Evolutionary conservation across 345 rosid genomes (phyloP), one percentile per base, ranked within the genome.

Genomic region (Aquilaria malaccensis): DNA sequence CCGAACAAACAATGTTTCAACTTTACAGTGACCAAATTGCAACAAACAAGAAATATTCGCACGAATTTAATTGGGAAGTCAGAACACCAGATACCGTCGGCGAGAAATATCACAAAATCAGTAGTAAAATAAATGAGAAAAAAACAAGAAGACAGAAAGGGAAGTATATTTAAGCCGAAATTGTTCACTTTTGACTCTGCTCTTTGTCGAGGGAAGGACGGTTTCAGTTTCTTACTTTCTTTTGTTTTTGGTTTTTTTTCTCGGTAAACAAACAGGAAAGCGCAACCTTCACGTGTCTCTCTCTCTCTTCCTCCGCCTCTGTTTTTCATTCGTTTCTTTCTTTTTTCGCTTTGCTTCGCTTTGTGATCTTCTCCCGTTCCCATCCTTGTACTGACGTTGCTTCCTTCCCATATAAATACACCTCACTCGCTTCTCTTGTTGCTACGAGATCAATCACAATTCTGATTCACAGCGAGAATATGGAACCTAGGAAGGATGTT

Each of bases 401-500:
- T 61, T 13, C 47, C 61, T 70, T 7, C n/a, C 2, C 30, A 33
- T 45, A 55, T 45, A 58, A 30, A 66, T 2, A 60, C 47, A 41
- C 64, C 59, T 71, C 71, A 62, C 67, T 72, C 53, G 56, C 65
- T 51, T 56, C 76, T 59, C 50, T 52, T 12, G 41, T 55, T 56
- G 48, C 67, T 46, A 50, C 59, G 32, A 53, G 48, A 54, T 10
- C 64, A 46, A 41, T 31, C 56, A 61, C 65, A 30, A 65, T 41
- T 52, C 9, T 7, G 7, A 12, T 65, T 70, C 50, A 37, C 43
- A 33, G 31, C 65, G 66, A 33, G 63, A 52, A 14, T 62, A 90
- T 87, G 95, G 95, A 87, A 67, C 81, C 77, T 69, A 69, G 72
- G 61, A 83, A 79, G 60, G 80, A 63, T 41, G 63, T 54, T 0